Base-by-base conservation (phyloP, 108 stramenopile genomes). In the Skeletonema marinoi region DNA sequence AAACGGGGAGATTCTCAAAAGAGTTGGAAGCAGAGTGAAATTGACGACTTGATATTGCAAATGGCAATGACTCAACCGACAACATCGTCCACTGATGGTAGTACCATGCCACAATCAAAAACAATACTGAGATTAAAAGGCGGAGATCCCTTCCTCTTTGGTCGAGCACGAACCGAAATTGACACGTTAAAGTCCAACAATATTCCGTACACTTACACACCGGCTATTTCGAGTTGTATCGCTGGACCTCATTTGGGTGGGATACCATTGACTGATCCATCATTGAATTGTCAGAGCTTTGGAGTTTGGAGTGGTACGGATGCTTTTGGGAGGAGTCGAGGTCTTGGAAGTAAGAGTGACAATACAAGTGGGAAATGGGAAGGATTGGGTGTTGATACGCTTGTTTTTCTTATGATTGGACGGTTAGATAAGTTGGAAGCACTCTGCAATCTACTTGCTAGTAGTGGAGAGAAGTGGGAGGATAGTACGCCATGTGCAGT, bases 351-450 rank as follows among this genome's bases (percentile, higher is more conserved):
- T 21, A 59, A 13, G 4, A 36, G 21, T 44, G 65, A 72, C 33
- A 65, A 31, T 35, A 39, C 10, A 10, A 56, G 19, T 19, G 35
- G 33, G 29, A 12, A 70, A 12, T 64, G 39, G 61, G 66, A 54
- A 3, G 74, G 58, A 38, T 60, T 50, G 25, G 66, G 56, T 48
- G 81, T 82, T 46, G 81, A 82, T 67, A 71, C 71, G 1, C 72
- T 78, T 30, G 81, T 82, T 4, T 82, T 82, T 62, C 77, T 82
- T 2, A 82, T 82, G 81, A 82, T 82, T 42, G 81, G 81, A 12
- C 16, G 77, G 11, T 82, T 82, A 66, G 81, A 82, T 58, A 82
- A 82, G 66, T 65, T 82, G 54, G 77, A 78, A 6, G 72, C 71
- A 41, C 60, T 82, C 13, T 82, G 77, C 46, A 19, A 50, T 39